Evolutionary conservation across 2,329 filamentous ascomycete species (phyloP), one percentile per base, ranked within the genome.

Genomic region (Diaporthe ampelina): DNA sequence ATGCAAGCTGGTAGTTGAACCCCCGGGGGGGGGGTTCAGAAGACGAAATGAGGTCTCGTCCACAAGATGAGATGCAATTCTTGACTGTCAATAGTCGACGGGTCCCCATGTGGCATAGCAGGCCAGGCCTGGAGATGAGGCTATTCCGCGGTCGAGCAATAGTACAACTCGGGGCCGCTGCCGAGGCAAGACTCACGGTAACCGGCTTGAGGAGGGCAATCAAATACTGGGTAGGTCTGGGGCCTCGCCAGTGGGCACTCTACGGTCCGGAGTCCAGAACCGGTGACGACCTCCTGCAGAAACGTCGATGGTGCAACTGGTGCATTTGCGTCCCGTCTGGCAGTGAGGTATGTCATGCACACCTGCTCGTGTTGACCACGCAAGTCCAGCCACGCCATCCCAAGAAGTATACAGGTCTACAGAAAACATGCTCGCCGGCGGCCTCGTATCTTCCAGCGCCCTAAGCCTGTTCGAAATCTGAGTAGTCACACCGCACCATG

Each of bases 1-100:
- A 87, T 95, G 89, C 89, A 91, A 79, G 84, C 79, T n/a, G 80
- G 82, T 54, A 79, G 79, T 45, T 81, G 73, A 79, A 40, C 52
- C 57, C 32, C 7, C 43, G 70, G 48, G 35, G 70, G 57, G 40
- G 40, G 6, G 40, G 15, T 10, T 43, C 13, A 29, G 32, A 43
- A n/a, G 43, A 61, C n/a, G 35, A 32, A 29, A 74, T 59, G 35
- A 61, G 26, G 68, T 29, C 37, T 48, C 48, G 29, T 37, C 32
- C 48, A 54, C 48, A 24, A 54, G 48, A 40, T 54, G 63, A 40
- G 26, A 45, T 52, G 0, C 52, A 32, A 54, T 40, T 29, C 32
- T 40, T n/a, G 32, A 54, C 21, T 21, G 48, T 40, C 63, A 52
- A 54, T 68, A 68, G 63, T 68, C 63, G 32, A 68, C 48, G 63